phyloP scores from a whole-genome alignment of 2,329 filamentous ascomycete genomes.

The Ophiostoma perfectum region DNA sequence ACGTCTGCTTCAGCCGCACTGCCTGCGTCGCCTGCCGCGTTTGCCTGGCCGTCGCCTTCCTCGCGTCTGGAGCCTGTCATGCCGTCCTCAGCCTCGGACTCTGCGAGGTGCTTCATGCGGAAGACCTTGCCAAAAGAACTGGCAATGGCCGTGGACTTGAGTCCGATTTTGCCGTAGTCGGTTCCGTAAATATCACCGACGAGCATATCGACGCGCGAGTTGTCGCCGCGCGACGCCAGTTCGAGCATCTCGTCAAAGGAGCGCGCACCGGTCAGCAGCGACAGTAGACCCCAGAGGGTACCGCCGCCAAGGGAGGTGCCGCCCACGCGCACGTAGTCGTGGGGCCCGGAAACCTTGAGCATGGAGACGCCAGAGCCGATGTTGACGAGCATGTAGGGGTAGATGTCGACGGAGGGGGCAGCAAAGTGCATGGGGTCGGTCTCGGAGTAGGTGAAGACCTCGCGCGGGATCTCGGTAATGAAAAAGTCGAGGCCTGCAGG shows the following conservation, averaged over 20 bases:
- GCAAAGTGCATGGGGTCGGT: constrained; percentile 85
- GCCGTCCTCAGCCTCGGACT: constrained; percentile 69
- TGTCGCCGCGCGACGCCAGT: constrained; percentile 86
- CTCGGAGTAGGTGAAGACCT: constrained; percentile 96
- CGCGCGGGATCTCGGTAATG: constrained; percentile 92
- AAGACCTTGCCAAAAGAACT: constrained; percentile 97
- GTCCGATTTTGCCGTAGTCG: constrained; percentile 90
- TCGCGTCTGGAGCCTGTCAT: constrained; percentile 31
- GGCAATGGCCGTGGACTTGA: constrained; percentile 93
- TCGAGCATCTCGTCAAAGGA: constrained; percentile 98
- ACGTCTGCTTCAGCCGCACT: neutral
- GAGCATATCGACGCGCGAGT: constrained; percentile 88
- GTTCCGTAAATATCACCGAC: constrained; percentile 97
- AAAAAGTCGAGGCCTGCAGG: constrained; percentile 70
- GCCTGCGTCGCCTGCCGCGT: constrained; percentile 43
- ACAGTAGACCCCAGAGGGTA: constrained; percentile 94
- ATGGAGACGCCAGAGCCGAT: constrained; percentile 96
- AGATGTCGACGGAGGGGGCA: constrained; percentile 60
- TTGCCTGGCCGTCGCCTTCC: constrained; percentile 44
- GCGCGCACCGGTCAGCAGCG: constrained; percentile 82
- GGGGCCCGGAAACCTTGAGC: constrained; percentile 89
- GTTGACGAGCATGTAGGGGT: constrained; percentile 96
- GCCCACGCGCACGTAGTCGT: constrained; percentile 82
- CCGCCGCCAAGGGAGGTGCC: constrained; percentile 92
- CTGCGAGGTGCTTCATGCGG: constrained; percentile 80